Evolutionary conservation across 129 eudicot species (phyloP), one percentile per base, ranked within the genome.

Genomic region (Dittrichia graveolens): DNA sequence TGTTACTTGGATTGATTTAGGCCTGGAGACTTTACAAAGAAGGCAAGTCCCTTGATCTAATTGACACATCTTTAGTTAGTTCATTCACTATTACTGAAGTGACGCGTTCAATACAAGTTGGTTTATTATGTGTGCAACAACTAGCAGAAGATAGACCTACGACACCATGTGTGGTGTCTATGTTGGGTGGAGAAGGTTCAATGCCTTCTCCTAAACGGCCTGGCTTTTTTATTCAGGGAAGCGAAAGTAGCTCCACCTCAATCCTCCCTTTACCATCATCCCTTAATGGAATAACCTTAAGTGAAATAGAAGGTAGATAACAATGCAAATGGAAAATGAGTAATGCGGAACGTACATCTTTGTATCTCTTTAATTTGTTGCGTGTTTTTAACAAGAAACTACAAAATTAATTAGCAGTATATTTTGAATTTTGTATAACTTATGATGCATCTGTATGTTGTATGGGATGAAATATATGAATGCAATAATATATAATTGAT

Each of bases 21-120:
- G 87, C 81, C 39, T 79, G 84, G 87, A 79, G 79, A 75, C 79
- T 83, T 15, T 56, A 58, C 64, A 53, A 65, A 60, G 82, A 79
- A 66, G 76, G 73, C 39, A 83, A 62, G 67, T 54, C 87, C 14
- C 40, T 71, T 6, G 87, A 79, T 52, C 72, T 83, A 15, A 5
- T 75, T 3, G 65, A 80, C 31, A 42, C 54, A 31, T 65, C 59
- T n/a, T 31, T 71, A 53, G 48, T 6, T n/a, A 14, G 37, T 6
- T 60, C 66, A 0, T 54, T 43, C 5, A 4, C 67, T 8, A 11
- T 37, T 7, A 9, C 46, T 39, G 80, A 80, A 69, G 80, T 80
- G 62, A 12, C 68, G 19, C 57, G 83, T 49, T 68, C 72, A 2
- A 57, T 84, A 6, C 85, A 84, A 2, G 62, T 84, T 24, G 78